These are phyloP conservation scores for Elongisporangium undulatum DNA, from an alignment of 352 stramenopile species.

Conservation along the genomic window DNA sequence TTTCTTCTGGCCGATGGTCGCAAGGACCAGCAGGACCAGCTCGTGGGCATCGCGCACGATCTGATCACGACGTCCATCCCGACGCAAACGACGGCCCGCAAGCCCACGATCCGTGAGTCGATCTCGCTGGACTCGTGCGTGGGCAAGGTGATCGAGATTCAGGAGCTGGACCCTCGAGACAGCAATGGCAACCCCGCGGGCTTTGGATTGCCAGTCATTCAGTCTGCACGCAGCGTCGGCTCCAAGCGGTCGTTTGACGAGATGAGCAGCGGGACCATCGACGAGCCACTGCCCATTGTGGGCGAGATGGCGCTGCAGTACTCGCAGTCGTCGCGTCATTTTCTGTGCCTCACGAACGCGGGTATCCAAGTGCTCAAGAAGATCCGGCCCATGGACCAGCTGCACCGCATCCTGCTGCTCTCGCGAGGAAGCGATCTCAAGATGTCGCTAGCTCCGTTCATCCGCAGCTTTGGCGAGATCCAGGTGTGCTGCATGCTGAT, in stretches of 20 bases:
- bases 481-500: conserved; percentile 90
- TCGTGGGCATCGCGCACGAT: conserved; percentile 72
- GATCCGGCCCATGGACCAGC: conserved; percentile 83
- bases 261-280: conserved; percentile 31
- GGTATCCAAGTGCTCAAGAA: conserved; percentile 90
- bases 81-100: conserved; percentile 44
- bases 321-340: conserved; percentile 72
- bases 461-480: conserved; percentile 78
- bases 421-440: conserved; percentile 68
- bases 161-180: conserved; percentile 48
- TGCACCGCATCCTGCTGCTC: conserved; percentile 71
- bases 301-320: conserved; percentile 85
- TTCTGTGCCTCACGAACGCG: conserved; percentile 80
- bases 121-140: conserved; percentile 74
- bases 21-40: conserved; percentile 73
- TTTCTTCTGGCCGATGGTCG: conserved; percentile 74
- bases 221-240: conserved; percentile 1
- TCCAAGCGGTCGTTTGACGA: conserved; percentile 77
- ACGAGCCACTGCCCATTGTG: conserved; percentile 11
- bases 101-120: conserved; percentile 69
- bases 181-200: conserved; percentile 17
- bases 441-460: conserved; percentile 59
- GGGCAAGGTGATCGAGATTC: conserved; percentile 80
- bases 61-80: conserved; percentile 66
- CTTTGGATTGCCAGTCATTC: neutral